These are phyloP conservation scores for Zea mays DNA, from an alignment of 176 grass and related monocot genomes.

Conservation along the genomic window DNA sequence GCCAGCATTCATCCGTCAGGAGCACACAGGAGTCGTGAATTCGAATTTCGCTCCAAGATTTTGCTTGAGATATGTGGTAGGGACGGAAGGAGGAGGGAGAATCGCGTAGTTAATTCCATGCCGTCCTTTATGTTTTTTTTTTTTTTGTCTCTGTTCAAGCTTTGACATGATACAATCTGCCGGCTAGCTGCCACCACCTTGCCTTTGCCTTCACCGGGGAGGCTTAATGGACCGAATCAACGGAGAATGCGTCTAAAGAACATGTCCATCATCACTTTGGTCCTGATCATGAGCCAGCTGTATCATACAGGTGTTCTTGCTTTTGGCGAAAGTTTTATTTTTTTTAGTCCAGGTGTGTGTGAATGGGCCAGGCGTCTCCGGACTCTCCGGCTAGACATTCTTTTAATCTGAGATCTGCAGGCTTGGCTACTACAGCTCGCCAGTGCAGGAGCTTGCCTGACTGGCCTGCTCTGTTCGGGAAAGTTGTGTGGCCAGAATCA, in stretches of 20 bases:
- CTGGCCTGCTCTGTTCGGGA: background rate
- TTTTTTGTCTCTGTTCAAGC: background rate
- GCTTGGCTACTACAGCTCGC: background rate
- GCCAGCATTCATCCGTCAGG: background rate
- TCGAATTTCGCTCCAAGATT: background rate
- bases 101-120: background rate
- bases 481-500: background rate
- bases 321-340: background rate
- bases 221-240: slow-evolving; percentile 33
- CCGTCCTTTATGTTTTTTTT: slow-evolving; percentile 15
- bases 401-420: background rate
- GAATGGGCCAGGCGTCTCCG: background rate
- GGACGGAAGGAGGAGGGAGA: background rate
- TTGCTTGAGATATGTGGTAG: background rate
- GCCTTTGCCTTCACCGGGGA: slow-evolving; percentile 17
- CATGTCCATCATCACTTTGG: background rate
- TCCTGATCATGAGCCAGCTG: background rate
- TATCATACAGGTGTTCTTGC: background rate
- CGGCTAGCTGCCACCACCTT: slow-evolving; percentile 8
- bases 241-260: background rate
- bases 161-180: slow-evolving; percentile 12
- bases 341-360: background rate
- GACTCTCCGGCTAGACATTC: too few species aligned
- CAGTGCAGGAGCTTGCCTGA: too few species aligned
- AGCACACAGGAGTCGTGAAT: background rate